A percentile compares a stretch with the other conserved stretches of the same genome.
Conservation (phyloP, 1,284 basidiomycete genomes). For the Peniophora sp. region DNA sequence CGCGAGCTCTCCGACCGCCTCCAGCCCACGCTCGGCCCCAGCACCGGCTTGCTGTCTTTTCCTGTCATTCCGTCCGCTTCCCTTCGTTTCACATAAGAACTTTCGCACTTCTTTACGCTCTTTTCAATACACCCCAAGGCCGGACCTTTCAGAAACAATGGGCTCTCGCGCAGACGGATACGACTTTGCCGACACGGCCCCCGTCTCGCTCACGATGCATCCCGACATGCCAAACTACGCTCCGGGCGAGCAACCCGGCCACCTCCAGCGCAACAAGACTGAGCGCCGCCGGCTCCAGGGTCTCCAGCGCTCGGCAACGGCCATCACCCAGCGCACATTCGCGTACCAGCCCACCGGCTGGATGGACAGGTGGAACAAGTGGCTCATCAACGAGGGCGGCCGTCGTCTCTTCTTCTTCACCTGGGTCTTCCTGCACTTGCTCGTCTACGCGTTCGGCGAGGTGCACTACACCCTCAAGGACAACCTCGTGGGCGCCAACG, state of each 20-base stretch:
- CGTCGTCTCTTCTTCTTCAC: slow-evolving; percentile 67
- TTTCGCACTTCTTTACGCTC: slow-evolving; percentile 24
- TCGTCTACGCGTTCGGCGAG: slow-evolving; percentile 70
- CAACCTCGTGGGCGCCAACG: slow-evolving; percentile 56
- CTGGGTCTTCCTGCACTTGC: slow-evolving; percentile 69
- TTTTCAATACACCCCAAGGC: slow-evolving; percentile 24
- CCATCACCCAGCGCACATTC: slow-evolving; percentile 20
- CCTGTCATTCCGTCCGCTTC: slow-evolving; percentile 16
- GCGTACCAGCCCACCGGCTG: slow-evolving; percentile 29
- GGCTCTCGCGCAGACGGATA: slow-evolving; percentile 44
- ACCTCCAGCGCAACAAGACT: slow-evolving; percentile 71
- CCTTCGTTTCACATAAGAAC: slow-evolving; percentile 23
- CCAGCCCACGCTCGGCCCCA: slow-evolving; percentile 1
- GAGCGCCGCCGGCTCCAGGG: slow-evolving; percentile 74
- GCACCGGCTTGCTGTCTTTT: slow-evolving; percentile 7
- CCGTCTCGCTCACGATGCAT: slow-evolving; percentile 41
- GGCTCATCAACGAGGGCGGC: slow-evolving; percentile 90
- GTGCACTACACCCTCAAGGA: slow-evolving; percentile 75
- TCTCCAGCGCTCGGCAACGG: slow-evolving; percentile 52
- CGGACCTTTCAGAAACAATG: slow-evolving; percentile 38
- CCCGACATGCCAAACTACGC: slow-evolving; percentile 36
- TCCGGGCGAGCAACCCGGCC: slow-evolving; percentile 25
- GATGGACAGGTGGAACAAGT: slow-evolving; percentile 48
- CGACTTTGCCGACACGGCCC: slow-evolving; percentile 63
- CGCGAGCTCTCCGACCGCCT: not conserved